phyloP scores from a whole-genome alignment of 495 filamentous ascomycete species.

The Neurospora tetraspora region DNA sequence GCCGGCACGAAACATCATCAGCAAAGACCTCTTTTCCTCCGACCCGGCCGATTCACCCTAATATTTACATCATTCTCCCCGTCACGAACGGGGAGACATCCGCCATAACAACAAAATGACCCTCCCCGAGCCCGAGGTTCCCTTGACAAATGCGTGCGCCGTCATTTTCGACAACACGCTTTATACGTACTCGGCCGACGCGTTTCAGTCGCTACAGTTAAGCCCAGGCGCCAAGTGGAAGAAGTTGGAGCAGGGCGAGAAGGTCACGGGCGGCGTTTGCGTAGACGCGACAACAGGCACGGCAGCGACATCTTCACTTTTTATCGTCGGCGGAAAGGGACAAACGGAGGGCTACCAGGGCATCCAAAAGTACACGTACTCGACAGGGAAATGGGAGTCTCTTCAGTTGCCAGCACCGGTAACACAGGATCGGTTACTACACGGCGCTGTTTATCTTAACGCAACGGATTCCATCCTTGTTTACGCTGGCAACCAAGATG shows the following conservation, averaged over 20 bases:
- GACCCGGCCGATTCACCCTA: not conserved
- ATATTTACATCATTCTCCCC: not conserved
- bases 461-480: conserved; percentile 62
- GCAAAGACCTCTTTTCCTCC: not conserved
- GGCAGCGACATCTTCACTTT: conserved; percentile 49
- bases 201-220: conserved; percentile 67
- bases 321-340: conserved; percentile 70
- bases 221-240: conserved; percentile 61
- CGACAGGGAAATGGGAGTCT: conserved; percentile 64
- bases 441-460: conserved; percentile 69
- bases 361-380: conserved; percentile 76
- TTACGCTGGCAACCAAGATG: conserved; percentile 66
- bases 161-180: conserved; percentile 73
- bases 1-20: conserved; percentile 1
- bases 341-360: conserved; percentile 52
- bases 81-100: conserved; percentile 4
- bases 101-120: conserved; percentile 37
- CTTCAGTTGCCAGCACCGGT: conserved; percentile 43
- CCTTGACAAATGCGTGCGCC: conserved; percentile 70
- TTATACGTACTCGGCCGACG: conserved; percentile 68
- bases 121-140: conserved; percentile 52
- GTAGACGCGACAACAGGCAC: conserved; percentile 56
- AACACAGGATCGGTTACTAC: conserved; percentile 58
- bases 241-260: conserved; percentile 48
- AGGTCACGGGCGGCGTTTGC: conserved; percentile 67